Evolutionary conservation across 2,329 filamentous ascomycete genomes (phyloP).

Genomic region (Cercospora canescens): DNA sequence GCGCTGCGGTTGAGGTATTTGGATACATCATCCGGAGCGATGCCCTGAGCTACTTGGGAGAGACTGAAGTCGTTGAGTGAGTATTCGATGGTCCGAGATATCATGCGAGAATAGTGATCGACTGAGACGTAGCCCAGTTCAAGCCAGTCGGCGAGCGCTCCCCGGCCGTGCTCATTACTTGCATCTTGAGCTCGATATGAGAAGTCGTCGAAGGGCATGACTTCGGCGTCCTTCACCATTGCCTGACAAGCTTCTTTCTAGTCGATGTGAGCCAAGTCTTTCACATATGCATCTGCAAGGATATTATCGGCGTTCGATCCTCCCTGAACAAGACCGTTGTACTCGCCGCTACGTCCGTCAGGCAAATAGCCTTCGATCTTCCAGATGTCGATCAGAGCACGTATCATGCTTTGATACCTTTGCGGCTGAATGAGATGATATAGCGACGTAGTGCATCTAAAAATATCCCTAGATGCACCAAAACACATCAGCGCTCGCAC

Average conservation of each 20-base stretch:
- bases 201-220: conserved; percentile 33
- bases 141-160: conserved; percentile 47
- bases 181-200: conserved; percentile 33
- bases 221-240: conserved; percentile 39
- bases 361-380: conserved; percentile 38
- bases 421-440: conserved; percentile 65
- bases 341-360: conserved; percentile 37
- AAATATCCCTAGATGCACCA: conserved; percentile 50
- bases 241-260: conserved; percentile 37
- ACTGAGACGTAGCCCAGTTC: conserved; percentile 42
- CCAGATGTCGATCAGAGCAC: conserved; percentile 69
- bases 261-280: conserved; percentile 35
- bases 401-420: conserved; percentile 65
- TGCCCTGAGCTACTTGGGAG: conserved; percentile 41
- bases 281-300: conserved; percentile 38
- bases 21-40: conserved; percentile 41
- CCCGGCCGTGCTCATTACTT: conserved; percentile 45
- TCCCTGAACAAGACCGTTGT: conserved; percentile 39
- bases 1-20: conserved; percentile 41
- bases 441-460: conserved; percentile 65
- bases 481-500: not conserved
- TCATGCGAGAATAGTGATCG: conserved; percentile 38
- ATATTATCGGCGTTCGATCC: conserved; percentile 39
- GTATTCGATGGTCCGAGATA: conserved; percentile 47
- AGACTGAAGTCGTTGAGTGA: conserved; percentile 47